Evolutionary conservation across 2,329 filamentous ascomycete species (phyloP).

Genomic region (Pseudocercospora macadamiae): DNA sequence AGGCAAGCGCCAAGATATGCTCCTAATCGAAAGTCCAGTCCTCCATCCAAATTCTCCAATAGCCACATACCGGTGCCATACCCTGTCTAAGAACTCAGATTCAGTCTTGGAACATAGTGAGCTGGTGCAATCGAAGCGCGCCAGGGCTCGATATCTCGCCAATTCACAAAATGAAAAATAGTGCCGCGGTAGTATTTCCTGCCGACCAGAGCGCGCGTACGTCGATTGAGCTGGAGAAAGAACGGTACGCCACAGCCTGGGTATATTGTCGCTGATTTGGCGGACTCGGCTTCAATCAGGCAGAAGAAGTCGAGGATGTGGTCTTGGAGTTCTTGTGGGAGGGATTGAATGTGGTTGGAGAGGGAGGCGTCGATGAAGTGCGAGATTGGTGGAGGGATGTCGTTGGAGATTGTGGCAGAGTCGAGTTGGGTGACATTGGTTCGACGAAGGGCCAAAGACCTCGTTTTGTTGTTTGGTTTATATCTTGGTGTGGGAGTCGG

Average conservation of each 20-base stretch:
- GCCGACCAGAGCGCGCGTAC: neutral
- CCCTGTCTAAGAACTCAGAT: no score
- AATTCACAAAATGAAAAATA: no score
- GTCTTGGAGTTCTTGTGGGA: slow-evolving; percentile 12
- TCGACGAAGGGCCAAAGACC: no score
- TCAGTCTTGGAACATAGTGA: neutral
- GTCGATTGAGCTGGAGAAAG: neutral
- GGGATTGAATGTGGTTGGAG: neutral
- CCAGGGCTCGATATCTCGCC: no score
- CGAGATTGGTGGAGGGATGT: neutral
- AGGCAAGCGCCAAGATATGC: no score
- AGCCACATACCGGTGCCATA: no score
- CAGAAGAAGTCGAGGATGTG: slow-evolving; percentile 5
- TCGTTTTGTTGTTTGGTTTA: no score
- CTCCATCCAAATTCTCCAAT: no score
- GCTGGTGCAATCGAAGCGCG: neutral
- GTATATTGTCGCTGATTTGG: slow-evolving; percentile 1
- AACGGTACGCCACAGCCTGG: neutral
- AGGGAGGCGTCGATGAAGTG: neutral
- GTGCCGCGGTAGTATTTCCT: neutral
- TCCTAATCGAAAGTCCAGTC: no score
- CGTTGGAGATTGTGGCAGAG: slow-evolving; percentile 2
- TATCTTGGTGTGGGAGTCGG: no score
- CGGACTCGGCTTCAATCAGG: neutral
- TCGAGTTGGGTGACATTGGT: slow-evolving; percentile 10